phyloP scores from a whole-genome alignment of 2,329 filamentous ascomycete genomes.

The Pezizomycotina sp. region DNA sequence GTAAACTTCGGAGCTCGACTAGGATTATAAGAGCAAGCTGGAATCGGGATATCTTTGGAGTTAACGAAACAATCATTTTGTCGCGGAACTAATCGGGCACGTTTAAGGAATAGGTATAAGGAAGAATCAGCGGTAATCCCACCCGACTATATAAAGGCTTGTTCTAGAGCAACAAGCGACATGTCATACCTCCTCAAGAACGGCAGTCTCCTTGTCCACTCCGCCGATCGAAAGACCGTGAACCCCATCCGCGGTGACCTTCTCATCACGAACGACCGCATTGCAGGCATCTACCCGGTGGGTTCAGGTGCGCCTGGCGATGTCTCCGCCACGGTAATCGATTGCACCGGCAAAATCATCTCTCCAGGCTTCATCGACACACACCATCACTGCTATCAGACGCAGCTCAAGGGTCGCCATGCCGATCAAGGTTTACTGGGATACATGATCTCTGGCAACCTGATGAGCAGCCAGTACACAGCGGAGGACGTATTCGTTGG shows the following conservation, averaged over 20 bases:
- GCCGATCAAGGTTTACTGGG: constrained; percentile 31
- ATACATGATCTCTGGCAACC: constrained; percentile 31
- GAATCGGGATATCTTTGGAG: no score
- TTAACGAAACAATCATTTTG: no score
- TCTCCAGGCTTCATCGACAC: constrained; percentile 33
- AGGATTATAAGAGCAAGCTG: no score
- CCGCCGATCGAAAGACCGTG: constrained; percentile 26
- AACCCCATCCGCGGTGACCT: constrained; percentile 26
- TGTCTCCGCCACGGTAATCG: constrained; percentile 26
- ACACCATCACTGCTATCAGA: constrained; percentile 33
- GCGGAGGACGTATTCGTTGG: constrained; percentile 35
- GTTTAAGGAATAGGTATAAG: no score
- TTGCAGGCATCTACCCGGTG: constrained; percentile 2
- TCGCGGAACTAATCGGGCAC: no score
- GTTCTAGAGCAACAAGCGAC: no score
- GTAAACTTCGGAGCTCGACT: no score
- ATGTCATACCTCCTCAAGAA: constrained; percentile 29
- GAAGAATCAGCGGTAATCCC: no score
- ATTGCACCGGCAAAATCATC: constrained; percentile 31
- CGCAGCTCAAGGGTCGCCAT: constrained; percentile 30
- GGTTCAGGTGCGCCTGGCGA: constrained; percentile 6
- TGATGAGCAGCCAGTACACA: constrained; percentile 28
- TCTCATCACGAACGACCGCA: constrained; percentile 21
- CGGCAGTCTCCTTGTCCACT: constrained; percentile 29
- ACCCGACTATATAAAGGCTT: no score